Conservation (phyloP, 192 early-diverging fungal genomes). For the Coemansia sp. region DNA sequence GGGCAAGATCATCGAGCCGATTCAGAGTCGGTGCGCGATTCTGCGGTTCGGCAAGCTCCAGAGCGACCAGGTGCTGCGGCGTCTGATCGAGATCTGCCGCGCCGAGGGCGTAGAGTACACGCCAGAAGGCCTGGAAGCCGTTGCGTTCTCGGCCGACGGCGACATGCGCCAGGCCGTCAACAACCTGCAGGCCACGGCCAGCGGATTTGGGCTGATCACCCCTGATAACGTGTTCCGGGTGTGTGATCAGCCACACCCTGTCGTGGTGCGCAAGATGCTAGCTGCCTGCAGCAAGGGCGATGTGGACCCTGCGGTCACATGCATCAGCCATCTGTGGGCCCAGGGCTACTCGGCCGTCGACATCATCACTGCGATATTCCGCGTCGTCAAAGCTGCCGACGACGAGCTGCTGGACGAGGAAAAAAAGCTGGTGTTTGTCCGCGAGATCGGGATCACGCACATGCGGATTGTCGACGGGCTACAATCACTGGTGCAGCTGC, state of each 20-base stretch:
- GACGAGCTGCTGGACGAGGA: conserved; percentile 74
- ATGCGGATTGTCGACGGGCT: conserved; percentile 91
- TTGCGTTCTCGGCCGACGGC: conserved; percentile 95
- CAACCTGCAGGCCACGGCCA: conserved; percentile 87
- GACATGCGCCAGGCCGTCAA: conserved; percentile 99
- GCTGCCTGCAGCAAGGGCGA: conserved; percentile 65
- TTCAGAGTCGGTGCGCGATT: conserved; percentile 94
- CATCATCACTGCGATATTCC: conserved; percentile 88
- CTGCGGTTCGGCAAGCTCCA: conserved; percentile 80
- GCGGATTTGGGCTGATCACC: conserved; percentile 83
- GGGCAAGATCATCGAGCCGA: conserved; percentile 97
- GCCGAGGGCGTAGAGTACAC: conserved; percentile 82
- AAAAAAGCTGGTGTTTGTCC: conserved; percentile 79
- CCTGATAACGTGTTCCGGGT: conserved; percentile 94
- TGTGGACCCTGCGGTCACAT: conserved; percentile 70
- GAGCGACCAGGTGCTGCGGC: conserved; percentile 74
- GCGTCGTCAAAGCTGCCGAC: conserved; percentile 77
- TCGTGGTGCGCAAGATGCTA: conserved; percentile 73
- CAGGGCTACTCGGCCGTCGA: conserved; percentile 88
- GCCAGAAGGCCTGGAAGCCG: conserved; percentile 86
- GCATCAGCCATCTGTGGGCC: conserved; percentile 70
- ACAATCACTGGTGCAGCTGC: conserved; percentile 80
- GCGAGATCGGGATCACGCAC: conserved; percentile 91
- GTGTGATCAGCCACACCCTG: conserved; percentile 96
- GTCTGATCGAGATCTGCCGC: conserved; percentile 82